Evolutionary conservation across 805 yeast genomes (phyloP).

Genomic region (Candida odintsovae): DNA sequence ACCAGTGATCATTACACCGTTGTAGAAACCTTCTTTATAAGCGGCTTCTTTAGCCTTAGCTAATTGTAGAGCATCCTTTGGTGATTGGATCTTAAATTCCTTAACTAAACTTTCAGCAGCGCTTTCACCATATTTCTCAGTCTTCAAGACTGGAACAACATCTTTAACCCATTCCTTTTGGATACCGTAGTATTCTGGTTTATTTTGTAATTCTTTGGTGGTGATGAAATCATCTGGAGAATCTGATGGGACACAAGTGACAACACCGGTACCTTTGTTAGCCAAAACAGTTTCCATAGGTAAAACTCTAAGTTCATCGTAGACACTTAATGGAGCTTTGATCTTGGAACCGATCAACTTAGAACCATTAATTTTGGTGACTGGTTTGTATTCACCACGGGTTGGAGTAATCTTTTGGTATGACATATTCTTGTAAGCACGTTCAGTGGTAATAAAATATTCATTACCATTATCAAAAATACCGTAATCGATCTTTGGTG

Average conservation of each 20-base stretch:
- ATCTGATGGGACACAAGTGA: slow-evolving; percentile 97
- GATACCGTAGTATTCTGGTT: slow-evolving; percentile 86
- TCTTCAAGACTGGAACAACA: slow-evolving; percentile 65
- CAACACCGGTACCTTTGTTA: slow-evolving; percentile 97
- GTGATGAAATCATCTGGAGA: slow-evolving; percentile 97
- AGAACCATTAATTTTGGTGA: slow-evolving; percentile 58
- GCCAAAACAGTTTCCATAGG: slow-evolving; percentile 98
- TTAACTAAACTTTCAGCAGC: slow-evolving; percentile 83
- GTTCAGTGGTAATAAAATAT: slow-evolving; percentile 81
- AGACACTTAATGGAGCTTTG: slow-evolving; percentile 73
- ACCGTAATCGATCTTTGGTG: slow-evolving; percentile 92
- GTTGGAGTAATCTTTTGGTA: slow-evolving; percentile 88
- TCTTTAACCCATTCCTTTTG: slow-evolving; percentile 84
- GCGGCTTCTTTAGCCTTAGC: slow-evolving; percentile 92
- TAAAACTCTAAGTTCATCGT: slow-evolving; percentile 68
- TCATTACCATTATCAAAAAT: slow-evolving; percentile 76
- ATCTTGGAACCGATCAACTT: slow-evolving; percentile 81
- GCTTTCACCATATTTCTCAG: slow-evolving; percentile 82
- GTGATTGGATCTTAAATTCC: slow-evolving; percentile 86
- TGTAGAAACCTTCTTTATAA: slow-evolving; percentile 94
- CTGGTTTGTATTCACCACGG: slow-evolving; percentile 71
- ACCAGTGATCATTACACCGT: slow-evolving; percentile 78
- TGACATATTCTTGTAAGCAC: slow-evolving; percentile 96
- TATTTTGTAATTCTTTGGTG: slow-evolving; percentile 73
- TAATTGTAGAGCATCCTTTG: slow-evolving; percentile 82